Percentiles rank a stretch among this genome's conserved stretches.
Evolutionary conservation across 495 filamentous ascomycete genomes (phyloP).

Genomic region (Penicillium riverlandense): DNA sequence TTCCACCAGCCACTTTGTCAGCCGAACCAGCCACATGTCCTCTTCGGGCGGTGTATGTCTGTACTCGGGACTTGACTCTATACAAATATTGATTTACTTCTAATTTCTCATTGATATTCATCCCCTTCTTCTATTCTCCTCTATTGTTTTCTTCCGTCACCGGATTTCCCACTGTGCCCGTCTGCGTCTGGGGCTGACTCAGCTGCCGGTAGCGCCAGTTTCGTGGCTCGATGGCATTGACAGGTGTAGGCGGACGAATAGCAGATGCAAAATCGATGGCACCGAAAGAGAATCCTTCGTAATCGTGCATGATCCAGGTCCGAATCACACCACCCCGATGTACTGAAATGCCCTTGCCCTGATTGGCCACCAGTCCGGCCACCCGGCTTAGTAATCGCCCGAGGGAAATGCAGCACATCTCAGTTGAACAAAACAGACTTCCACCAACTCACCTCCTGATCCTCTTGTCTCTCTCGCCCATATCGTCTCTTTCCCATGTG

Average conservation of each 20-base stretch:
- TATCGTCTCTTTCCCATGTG: constrained; percentile 6
- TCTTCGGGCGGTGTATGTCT: not conserved
- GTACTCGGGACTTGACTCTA: no score
- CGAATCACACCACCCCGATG: constrained; percentile 31
- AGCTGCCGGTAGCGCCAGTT: constrained; percentile 7
- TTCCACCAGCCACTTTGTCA: constrained; percentile 25
- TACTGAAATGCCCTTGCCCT: constrained; percentile 34
- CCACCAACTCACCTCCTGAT: constrained; percentile 1
- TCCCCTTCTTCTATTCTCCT: not conserved
- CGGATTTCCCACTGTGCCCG: no score
- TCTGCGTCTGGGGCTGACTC: constrained; percentile 5
- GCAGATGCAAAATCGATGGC: no score
- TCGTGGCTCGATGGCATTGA: no score
- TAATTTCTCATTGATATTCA: not conserved
- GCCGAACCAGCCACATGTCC: constrained; percentile 30
- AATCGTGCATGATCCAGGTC: no score
- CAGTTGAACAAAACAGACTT: constrained; percentile 7
- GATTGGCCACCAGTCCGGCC: constrained; percentile 30
- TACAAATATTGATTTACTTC: no score
- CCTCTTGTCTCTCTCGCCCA: not conserved
- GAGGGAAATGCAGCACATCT: constrained; percentile 10
- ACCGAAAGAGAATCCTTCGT: no score
- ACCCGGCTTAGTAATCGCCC: constrained; percentile 18
- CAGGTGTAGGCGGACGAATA: no score
- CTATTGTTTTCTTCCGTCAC: not conserved